A percentile compares a stretch with the other conserved stretches of the same genome.
Conservation (phyloP, 257 asterid species). For the Nyctanthes arbortristis region DNA sequence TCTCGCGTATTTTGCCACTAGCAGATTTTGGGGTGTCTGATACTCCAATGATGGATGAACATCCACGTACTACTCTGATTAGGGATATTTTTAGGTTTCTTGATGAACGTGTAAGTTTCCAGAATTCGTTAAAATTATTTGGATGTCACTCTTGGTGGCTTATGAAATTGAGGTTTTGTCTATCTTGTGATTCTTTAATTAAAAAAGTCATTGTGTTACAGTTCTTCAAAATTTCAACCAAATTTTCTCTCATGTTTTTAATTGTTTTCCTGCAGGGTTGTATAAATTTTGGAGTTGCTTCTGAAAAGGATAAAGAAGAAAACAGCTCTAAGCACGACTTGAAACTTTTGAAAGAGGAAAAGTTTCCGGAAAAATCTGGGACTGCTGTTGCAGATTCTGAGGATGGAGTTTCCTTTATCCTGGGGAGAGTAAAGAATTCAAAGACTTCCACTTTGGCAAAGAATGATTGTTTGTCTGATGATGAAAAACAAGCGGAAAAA, state of each 20-base stretch:
- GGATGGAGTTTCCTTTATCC: slow-evolving; percentile 66
- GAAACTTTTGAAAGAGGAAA: slow-evolving; percentile 60
- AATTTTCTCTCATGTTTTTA: slow-evolving; percentile 21
- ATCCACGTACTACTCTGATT: slow-evolving; percentile 60
- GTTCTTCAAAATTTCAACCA: slow-evolving; percentile 14
- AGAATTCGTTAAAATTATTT: slow-evolving; percentile 12
- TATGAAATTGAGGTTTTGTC: no score
- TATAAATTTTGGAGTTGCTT: slow-evolving; percentile 91
- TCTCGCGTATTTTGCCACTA: slow-evolving; percentile 74
- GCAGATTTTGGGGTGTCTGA: slow-evolving; percentile 75
- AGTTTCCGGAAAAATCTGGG: slow-evolving; percentile 43
- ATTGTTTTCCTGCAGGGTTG: slow-evolving; percentile 63
- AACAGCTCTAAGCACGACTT: slow-evolving; percentile 50
- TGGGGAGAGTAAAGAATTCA: slow-evolving; percentile 53
- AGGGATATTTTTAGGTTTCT: slow-evolving; percentile 79
- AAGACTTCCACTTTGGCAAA: slow-evolving; percentile 41
- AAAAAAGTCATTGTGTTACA: no score
- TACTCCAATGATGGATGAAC: slow-evolving; percentile 53
- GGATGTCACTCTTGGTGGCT: slow-evolving; percentile 18
- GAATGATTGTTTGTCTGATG: slow-evolving; percentile 39
- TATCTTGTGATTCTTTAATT: no score
- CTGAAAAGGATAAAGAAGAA: slow-evolving; percentile 54
- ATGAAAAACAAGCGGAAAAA: slow-evolving; percentile 37
- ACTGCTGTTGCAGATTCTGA: slow-evolving; percentile 56
- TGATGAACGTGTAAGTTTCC: slow-evolving; percentile 82